phyloP scores from a whole-genome alignment of 306 rosid genomes.

The Pyrus communis region DNA sequence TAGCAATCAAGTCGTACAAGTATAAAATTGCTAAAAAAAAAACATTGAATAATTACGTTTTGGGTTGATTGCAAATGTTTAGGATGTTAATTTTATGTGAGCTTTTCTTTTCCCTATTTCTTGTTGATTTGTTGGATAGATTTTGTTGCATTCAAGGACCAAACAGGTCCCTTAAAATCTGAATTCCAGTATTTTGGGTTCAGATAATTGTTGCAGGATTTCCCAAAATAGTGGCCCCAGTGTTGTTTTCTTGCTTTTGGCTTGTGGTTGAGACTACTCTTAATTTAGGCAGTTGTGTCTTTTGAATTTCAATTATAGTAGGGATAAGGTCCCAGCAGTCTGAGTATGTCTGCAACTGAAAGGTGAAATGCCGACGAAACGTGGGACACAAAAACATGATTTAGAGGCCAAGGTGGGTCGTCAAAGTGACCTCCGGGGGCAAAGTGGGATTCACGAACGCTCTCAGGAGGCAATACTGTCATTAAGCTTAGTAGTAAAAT shows the following conservation, averaged over 20 bases:
- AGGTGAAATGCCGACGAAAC: neutral
- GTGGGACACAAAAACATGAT: neutral
- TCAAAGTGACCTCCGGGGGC: neutral
- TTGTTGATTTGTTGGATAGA: neutral
- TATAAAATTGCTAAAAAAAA: too few relatives aligned
- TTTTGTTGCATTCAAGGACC: neutral
- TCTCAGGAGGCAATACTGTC: neutral
- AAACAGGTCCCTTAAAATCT: neutral
- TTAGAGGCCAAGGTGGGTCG: neutral
- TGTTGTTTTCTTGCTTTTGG: too few relatives aligned
- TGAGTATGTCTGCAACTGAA: neutral
- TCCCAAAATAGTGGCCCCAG: neutral
- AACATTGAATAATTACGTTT: too few relatives aligned
- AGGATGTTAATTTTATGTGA: neutral
- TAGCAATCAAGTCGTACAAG: too few relatives aligned
- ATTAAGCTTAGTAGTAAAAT: neutral
- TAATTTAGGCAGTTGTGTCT: too few relatives aligned
- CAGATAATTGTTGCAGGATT: conserved; percentile 7
- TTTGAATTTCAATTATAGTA: neutral
- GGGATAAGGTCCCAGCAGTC: neutral
- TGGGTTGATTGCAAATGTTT: too few relatives aligned
- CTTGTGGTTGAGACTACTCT: too few relatives aligned
- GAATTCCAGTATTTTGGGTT: neutral
- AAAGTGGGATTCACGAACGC: neutral
- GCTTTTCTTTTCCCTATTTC: neutral